Base-by-base conservation (phyloP, 345 rosid genomes). In the Brassica juncea region DNA sequence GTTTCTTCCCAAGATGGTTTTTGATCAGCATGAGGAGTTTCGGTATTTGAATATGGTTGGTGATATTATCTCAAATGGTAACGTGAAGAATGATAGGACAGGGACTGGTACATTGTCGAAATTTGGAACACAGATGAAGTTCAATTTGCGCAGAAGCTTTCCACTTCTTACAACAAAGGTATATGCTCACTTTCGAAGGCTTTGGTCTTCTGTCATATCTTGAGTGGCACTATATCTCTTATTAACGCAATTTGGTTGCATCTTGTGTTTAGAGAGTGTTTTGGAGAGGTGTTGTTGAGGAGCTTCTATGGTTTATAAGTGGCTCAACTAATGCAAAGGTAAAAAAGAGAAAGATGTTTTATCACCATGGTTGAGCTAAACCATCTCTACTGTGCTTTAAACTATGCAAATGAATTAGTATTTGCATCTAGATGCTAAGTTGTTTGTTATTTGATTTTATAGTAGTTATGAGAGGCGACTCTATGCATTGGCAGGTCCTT, bases 321-420 rank as follows among this genome's bases (percentile, higher is more conserved):
- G 99, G 99, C 64, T 94, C 99, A 72, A 91, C 97, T 68, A 90
- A 57, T 85, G 94, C 97, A 78, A 92, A 91, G 95, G 99, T 94
- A 77, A 79, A 5, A 14, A 34, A 23, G 23, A 5, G n/a, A 39
- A n/a, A 47, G 9, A 60, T 44, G 30, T 2, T 60, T 44, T 34
- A 49, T 73, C 78, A 15, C 34, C 10, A 25, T 11, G 19, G 8
- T 58, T 31, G 31, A 57, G 28, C 39, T n/a, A 55, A 9, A 15
- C 1, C 9, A 4, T 47, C 15, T 47, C 15, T 4, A 47, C 54
- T 49, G 19, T 49, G 57, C 57, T 49, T 19, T 49, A n/a, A 5
- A 49, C 57, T 54, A 54, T 30, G 27, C 42, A 71, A 69, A 69
- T 34, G 67, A 15, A 49, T 8, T 54, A 61, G 47, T 19, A 19